Evolutionary conservation across 1,284 basidiomycete genomes (phyloP).

Genomic region (Kwoniella shivajii): DNA sequence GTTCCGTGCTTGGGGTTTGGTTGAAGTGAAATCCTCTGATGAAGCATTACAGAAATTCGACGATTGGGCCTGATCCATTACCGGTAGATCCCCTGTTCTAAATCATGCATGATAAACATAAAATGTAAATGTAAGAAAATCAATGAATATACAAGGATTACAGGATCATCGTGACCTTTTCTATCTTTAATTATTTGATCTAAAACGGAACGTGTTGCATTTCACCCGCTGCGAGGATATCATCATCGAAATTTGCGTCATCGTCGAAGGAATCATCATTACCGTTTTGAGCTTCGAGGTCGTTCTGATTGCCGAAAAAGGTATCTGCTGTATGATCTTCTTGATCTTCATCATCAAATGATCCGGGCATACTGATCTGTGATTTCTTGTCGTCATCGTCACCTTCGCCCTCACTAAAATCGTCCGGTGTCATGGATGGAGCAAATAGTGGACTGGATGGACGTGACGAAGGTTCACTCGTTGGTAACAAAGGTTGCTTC

Average conservation of each 20-base stretch:
- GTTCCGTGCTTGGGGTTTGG: not conserved
- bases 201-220: conserved; percentile 79
- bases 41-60: conserved; percentile 30
- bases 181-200: not conserved
- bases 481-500: conserved; percentile 36
- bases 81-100: conserved; percentile 17
- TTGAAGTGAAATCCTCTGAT: too few species aligned
- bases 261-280: conserved; percentile 39
- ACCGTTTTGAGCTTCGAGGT: conserved; percentile 32
- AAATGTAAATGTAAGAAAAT: not conserved
- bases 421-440: conserved; percentile 42
- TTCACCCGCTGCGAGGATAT: conserved; percentile 75
- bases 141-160: too few species aligned
- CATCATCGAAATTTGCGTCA: conserved; percentile 66
- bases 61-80: conserved; percentile 40
- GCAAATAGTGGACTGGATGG: conserved; percentile 49
- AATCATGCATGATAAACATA: conserved; percentile 1
- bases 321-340: not conserved
- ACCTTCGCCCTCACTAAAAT: conserved; percentile 42
- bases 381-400: conserved; percentile 64
- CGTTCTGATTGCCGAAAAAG: conserved; percentile 33
- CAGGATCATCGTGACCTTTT: too few species aligned
- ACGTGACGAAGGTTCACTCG: conserved; percentile 51
- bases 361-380: conserved; percentile 80
- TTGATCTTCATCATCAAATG: conserved; percentile 53